Percentiles rank a stretch among this genome's conserved stretches.
Evolutionary conservation across 169 alveolate genomes (phyloP).

Genomic region (Nephromyces sp.): DNA sequence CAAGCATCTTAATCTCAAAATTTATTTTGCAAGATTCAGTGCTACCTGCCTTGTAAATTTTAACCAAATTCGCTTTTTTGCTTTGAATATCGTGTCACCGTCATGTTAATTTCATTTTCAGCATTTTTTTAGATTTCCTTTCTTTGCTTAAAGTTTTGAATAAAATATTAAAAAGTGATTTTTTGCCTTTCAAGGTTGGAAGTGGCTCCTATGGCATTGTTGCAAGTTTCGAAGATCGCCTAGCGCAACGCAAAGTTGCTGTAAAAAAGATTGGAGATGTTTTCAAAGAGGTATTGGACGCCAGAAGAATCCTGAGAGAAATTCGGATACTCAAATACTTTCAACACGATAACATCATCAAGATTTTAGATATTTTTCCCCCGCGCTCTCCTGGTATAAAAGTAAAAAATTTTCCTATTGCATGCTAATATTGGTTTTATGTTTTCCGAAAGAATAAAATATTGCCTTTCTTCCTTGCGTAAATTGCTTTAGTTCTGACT

Average conservation of each 20-base stretch:
- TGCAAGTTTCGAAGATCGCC: slow-evolving; percentile 38
- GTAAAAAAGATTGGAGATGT: slow-evolving; percentile 74
- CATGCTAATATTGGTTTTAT: too few relatives aligned
- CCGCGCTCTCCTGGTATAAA: slow-evolving; percentile 29
- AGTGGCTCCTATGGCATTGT: slow-evolving; percentile 59
- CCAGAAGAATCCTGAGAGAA: slow-evolving; percentile 77
- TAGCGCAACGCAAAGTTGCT: slow-evolving; percentile 52
- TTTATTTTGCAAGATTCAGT: too few relatives aligned
- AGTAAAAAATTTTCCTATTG: too few relatives aligned
- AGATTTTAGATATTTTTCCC: slow-evolving; percentile 41
- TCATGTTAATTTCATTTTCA: too few relatives aligned
- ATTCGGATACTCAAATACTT: slow-evolving; percentile 61
- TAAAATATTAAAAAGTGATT: background rate
- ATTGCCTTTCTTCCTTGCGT: background rate
- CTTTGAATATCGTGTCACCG: too few relatives aligned
- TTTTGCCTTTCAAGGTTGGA: slow-evolving; percentile 36
- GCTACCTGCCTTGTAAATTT: background rate
- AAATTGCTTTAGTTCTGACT: background rate
- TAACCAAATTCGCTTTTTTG: background rate
- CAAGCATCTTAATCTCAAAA: too few relatives aligned
- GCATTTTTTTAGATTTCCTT: too few relatives aligned
- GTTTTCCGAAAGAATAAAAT: background rate
- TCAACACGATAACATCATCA: slow-evolving; percentile 38
- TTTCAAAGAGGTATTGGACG: slow-evolving; percentile 74
- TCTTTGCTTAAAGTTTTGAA: too few relatives aligned